Evolutionary conservation across 345 rosid species (phyloP).

Genomic region (Jatropha curcas): DNA sequence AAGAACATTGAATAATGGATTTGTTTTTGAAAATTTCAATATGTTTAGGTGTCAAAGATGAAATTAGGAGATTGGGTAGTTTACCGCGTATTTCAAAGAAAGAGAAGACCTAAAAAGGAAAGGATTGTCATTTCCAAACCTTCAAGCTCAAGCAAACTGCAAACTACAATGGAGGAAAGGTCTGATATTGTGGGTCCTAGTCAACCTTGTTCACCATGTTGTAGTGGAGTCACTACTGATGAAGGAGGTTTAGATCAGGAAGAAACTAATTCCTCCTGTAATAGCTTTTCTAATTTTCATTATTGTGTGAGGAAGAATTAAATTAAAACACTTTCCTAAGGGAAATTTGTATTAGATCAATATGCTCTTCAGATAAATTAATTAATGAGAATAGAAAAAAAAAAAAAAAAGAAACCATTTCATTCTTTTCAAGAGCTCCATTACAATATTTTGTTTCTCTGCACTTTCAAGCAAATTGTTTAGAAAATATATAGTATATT

Average conservation of each 20-base stretch:
- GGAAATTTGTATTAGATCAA: not conserved
- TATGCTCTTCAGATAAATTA: not conserved
- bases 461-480: constrained; percentile 12
- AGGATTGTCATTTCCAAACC: constrained; percentile 13
- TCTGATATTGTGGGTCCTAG: constrained; percentile 40
- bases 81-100: constrained; percentile 62
- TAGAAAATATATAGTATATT: not conserved
- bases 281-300: constrained; percentile 12
- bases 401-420: constrained; percentile 1
- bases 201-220: constrained; percentile 62
- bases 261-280: constrained; percentile 33
- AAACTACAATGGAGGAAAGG: constrained; percentile 29
- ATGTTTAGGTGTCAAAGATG: constrained; percentile 36
- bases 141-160: constrained; percentile 11
- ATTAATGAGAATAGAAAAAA: not conserved
- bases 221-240: constrained; percentile 37
- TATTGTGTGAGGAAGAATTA: constrained; percentile 24
- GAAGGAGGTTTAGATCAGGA: constrained; percentile 40
- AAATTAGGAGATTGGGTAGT: constrained; percentile 65
- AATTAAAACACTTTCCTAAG: constrained; percentile 2
- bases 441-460: too few species aligned
- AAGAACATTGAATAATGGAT: not conserved
- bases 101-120: constrained; percentile 32
- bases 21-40: constrained; percentile 17
- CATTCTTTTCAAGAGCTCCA: constrained; percentile 4